phyloP scores from a whole-genome alignment of 2,329 filamentous ascomycete species.

The Apiospora hydei region DNA sequence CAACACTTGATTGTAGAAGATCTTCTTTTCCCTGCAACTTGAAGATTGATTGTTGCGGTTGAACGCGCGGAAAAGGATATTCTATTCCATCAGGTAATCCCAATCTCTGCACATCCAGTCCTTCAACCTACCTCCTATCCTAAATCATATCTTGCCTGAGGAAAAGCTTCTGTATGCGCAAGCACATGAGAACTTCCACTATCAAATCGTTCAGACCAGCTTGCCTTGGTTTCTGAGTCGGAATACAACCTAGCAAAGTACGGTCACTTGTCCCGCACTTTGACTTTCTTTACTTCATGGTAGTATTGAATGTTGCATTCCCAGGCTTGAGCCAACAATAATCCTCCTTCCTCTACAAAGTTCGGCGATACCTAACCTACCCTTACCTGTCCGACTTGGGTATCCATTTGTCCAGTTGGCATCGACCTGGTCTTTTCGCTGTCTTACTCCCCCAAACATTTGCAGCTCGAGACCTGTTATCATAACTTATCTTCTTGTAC shows the following conservation, averaged over 20 bases:
- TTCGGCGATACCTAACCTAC: slow-evolving; percentile 29
- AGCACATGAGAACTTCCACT: not conserved
- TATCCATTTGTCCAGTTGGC: not conserved
- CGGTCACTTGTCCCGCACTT: not conserved
- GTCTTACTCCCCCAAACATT: not conserved
- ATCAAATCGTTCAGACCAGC: not conserved
- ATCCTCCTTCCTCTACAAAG: slow-evolving; percentile 28
- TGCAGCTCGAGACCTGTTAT: not conserved
- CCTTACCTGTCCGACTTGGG: not conserved
- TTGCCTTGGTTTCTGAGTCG: not conserved
- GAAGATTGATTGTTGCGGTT: slow-evolving; percentile 4
- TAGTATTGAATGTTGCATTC: not conserved
- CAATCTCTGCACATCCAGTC: not conserved
- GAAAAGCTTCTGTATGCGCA: not conserved
- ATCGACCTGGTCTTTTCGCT: not conserved
- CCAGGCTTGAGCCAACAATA: not conserved
- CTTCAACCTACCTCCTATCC: not conserved
- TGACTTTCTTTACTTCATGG: not conserved
- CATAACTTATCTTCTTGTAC: not conserved
- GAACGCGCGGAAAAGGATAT: not conserved
- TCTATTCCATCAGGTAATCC: slow-evolving; percentile 3
- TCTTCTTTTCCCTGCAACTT: slow-evolving; percentile 5
- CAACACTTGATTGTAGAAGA: slow-evolving; percentile 16
- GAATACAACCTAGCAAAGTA: not conserved
- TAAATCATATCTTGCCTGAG: not conserved